Evolutionary conservation across 2,329 filamentous ascomycete genomes (phyloP), one percentile per base, ranked within the genome.

Genomic region (Onygenales sp.): DNA sequence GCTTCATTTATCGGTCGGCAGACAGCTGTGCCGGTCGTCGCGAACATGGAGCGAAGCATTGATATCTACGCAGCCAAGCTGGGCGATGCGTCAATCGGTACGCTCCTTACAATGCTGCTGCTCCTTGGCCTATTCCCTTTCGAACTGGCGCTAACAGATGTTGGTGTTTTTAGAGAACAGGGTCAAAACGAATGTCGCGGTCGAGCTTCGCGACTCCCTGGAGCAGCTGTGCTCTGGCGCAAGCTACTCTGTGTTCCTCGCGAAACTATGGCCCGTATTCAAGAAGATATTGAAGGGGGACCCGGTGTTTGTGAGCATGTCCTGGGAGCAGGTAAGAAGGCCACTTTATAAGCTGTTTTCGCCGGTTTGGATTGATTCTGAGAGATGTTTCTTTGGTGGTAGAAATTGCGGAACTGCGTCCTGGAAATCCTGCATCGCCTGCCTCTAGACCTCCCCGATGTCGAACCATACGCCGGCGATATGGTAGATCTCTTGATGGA

Each of bases 361-460:
- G 50, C 37, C 34, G 14, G 14, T 31, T 50, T 39, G 31, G 36
- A 42, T 31, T 33, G 40, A 6, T 34, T 54, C 36, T 45, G 11
- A 37, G 17, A 11, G 27, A 9, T 42, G 51, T 50, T 52, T 52
- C 53, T 31, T 49, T 49, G 37, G 33, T 17, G 52, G 42, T 63
- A 88, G 84, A 94, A 90, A 81, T 77, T 98, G 59, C 88, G 93
- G 58, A 93, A 93, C 67, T 94, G 87, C 67, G 81, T 95, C 48
- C 85, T 99, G 61, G 94, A 98, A 71, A 95, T 96, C 61, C 78
- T 99, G 33, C 90, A 97, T 70, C 84, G 93, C 58, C 73, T 99
- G 78, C 90, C 70, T 61, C 84, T 76, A 79, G 82, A 79, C 40
- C 85, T 88, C 2, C 73, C 83, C 52, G 90, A 96, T 62, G 83